These are phyloP conservation scores for Aspergillus unguis DNA, from an alignment of 2,329 filamentous ascomycete genomes.

Conservation along the genomic window DNA sequence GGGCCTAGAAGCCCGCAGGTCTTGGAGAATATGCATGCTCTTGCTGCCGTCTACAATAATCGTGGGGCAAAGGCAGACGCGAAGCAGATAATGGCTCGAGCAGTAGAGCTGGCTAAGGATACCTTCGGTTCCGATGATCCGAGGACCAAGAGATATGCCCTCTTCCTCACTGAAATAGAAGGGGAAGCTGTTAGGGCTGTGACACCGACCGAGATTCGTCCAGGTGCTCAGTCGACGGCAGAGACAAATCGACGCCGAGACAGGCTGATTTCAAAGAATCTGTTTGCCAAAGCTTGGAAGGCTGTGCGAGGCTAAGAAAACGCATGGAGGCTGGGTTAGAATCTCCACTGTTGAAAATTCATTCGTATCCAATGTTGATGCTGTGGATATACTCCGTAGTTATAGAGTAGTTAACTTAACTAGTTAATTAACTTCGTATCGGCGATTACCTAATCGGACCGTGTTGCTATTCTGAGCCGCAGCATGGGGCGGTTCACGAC, in stretches of 20 bases:
- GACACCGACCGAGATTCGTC: neutral
- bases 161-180: neutral
- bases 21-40: neutral
- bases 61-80: neutral
- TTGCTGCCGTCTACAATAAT: neutral
- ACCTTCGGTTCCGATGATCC: neutral
- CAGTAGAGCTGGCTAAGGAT: neutral
- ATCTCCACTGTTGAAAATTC: no score
- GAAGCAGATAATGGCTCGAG: conserved; percentile 1
- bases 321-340: neutral
- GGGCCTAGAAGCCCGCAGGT: neutral
- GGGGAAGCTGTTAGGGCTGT: neutral
- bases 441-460: neutral
- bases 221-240: neutral
- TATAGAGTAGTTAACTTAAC: no score
- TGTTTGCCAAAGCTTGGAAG: neutral
- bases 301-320: neutral
- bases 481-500: neutral
- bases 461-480: neutral
- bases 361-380: no score
- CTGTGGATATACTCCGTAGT: no score
- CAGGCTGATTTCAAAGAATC: neutral
- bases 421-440: neutral
- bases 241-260: neutral
- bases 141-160: neutral